Evolutionary conservation across 495 filamentous ascomycete species (phyloP).

Genomic region (Aspergillus ellipticus): DNA sequence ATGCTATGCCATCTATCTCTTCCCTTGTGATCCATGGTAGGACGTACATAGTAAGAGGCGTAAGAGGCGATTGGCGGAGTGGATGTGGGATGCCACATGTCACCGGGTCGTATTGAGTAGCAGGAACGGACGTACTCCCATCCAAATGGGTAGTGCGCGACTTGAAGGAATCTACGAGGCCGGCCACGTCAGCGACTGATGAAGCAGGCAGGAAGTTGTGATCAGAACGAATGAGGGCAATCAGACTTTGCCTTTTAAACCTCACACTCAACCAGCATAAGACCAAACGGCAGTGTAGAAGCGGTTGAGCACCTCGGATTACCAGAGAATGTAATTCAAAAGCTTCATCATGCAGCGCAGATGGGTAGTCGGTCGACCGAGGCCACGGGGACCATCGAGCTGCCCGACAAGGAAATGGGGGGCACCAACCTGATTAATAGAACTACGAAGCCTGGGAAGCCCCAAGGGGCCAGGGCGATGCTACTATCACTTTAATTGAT

Average conservation of each 20-base stretch:
- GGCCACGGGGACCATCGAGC: neutral
- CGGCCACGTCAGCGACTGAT: constrained; percentile 1
- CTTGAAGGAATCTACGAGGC: neutral
- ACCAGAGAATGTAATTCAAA: constrained; percentile 63
- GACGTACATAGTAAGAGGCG: neutral
- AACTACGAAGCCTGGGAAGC: neutral
- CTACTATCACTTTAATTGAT: neutral
- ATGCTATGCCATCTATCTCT: neutral
- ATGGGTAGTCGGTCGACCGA: neutral
- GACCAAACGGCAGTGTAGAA: constrained; percentile 31
- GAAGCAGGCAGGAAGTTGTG: neutral
- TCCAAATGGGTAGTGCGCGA: neutral
- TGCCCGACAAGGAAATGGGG: neutral
- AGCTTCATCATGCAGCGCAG: constrained; percentile 52
- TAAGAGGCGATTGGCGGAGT: neutral
- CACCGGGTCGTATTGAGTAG: neutral
- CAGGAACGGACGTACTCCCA: too few species aligned
- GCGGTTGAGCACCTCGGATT: constrained; percentile 71
- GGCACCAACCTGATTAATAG: constrained; percentile 6
- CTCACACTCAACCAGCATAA: constrained; percentile 65
- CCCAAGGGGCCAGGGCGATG: neutral
- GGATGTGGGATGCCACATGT: neutral
- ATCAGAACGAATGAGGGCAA: constrained; percentile 4
- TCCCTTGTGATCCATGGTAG: neutral
- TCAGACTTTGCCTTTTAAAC: constrained; percentile 71